phyloP scores from a whole-genome alignment of 306 rosid genomes.

The Glycine latifolia region DNA sequence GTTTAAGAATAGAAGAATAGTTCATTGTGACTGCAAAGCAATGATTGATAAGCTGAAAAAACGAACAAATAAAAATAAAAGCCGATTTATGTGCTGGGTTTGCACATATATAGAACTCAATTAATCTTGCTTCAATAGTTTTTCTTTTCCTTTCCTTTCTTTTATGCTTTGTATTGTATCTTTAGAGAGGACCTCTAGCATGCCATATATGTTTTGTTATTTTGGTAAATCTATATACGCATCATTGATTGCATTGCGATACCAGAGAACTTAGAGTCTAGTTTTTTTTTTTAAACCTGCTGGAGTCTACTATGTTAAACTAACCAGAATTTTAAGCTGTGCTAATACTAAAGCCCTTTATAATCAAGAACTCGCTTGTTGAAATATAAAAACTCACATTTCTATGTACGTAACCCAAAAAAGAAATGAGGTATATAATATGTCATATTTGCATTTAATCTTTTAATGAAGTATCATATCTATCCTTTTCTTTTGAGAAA shows the following conservation, averaged over 20 bases:
- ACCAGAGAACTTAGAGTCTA: background rate
- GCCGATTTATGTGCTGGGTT: conserved; percentile 30
- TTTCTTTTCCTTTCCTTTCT: conserved; percentile 19
- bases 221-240: background rate
- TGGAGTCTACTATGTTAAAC: background rate
- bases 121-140: conserved; percentile 3
- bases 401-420: background rate
- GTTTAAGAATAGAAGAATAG: conserved; percentile 19
- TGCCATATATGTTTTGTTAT: conserved; percentile 17
- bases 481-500: too few relatives aligned
- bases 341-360: background rate
- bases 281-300: too few relatives aligned
- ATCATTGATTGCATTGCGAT: conserved; percentile 26
- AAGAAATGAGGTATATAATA: too few relatives aligned
- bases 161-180: conserved; percentile 27
- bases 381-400: background rate
- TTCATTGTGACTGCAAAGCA: conserved; percentile 38
- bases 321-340: background rate
- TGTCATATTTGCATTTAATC: too few relatives aligned
- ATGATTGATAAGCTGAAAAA: conserved; percentile 42
- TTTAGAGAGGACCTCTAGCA: conserved; percentile 1
- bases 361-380: background rate
- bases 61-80: conserved; percentile 1
- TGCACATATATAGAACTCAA: conserved; percentile 35
- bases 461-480: too few relatives aligned